Conservation (phyloP, 345 rosid genomes). For the Citrus inodora region DNA sequence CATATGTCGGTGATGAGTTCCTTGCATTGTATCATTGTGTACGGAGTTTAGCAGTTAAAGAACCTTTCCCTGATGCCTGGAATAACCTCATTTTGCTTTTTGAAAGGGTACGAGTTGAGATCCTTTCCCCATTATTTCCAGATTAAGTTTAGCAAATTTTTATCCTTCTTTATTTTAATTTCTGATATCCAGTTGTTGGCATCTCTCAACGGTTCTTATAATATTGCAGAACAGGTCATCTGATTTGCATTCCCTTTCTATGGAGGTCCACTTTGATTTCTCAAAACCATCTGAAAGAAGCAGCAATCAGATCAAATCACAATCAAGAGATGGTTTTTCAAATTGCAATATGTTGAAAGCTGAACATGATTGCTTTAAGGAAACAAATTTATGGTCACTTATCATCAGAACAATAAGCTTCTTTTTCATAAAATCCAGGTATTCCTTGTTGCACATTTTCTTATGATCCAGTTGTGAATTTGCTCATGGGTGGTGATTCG, state of each 20-base stretch:
- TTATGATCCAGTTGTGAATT: not conserved
- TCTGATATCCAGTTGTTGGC: not conserved
- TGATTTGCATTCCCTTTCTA: slow-evolving; percentile 34
- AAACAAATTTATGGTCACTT: slow-evolving; percentile 53
- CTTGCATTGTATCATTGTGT: slow-evolving; percentile 87
- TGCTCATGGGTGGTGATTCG: not conserved
- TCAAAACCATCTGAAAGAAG: slow-evolving; percentile 50
- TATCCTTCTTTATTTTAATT: slow-evolving; percentile 2
- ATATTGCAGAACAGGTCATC: slow-evolving; percentile 72
- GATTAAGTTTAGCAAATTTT: slow-evolving; percentile 8
- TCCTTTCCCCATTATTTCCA: not conserved
- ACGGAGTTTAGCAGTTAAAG: slow-evolving; percentile 92
- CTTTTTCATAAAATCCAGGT: slow-evolving; percentile 75
- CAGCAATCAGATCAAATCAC: slow-evolving; percentile 1
- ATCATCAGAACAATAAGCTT: slow-evolving; percentile 63
- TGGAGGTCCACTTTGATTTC: slow-evolving; percentile 53
- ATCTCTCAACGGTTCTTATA: slow-evolving; percentile 29
- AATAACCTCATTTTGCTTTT: slow-evolving; percentile 70
- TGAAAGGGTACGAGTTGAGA: slow-evolving; percentile 60
- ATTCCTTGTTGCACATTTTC: slow-evolving; percentile 5
- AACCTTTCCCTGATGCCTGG: slow-evolving; percentile 89
- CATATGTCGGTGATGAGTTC: slow-evolving; percentile 81
- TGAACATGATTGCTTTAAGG: slow-evolving; percentile 26
- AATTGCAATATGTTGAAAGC: slow-evolving; percentile 20
- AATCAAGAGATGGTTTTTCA: slow-evolving; percentile 20